Conservation (phyloP, 2,329 filamentous ascomycete species). For the Phialophora verrucosa region DNA sequence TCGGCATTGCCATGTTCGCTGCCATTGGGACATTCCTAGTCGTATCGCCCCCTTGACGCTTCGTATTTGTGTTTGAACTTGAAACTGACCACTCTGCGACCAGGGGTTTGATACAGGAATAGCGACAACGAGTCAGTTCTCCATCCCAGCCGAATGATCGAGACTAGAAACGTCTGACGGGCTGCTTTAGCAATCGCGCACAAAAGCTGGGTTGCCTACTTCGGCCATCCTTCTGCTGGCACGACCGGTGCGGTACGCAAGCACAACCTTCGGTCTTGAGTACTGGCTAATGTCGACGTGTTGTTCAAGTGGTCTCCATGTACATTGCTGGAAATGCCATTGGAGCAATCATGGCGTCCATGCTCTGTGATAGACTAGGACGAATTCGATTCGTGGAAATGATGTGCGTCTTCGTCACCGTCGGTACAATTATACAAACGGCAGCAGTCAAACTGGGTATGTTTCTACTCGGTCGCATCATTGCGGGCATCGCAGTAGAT, state of each 20-base stretch:
- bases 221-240: slow-evolving; percentile 60
- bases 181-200: slow-evolving; percentile 58
- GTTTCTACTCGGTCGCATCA: slow-evolving; percentile 73
- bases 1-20: slow-evolving; percentile 52
- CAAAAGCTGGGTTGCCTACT: slow-evolving; percentile 65
- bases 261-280: not conserved
- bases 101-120: slow-evolving; percentile 67
- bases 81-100: not conserved
- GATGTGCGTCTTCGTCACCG: slow-evolving; percentile 72
- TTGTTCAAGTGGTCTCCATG: slow-evolving; percentile 56
- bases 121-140: slow-evolving; percentile 57
- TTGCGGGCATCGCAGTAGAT: slow-evolving; percentile 72
- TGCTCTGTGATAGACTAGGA: slow-evolving; percentile 60
- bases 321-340: slow-evolving; percentile 66
- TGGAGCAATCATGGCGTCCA: slow-evolving; percentile 60
- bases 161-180: slow-evolving; percentile 7
- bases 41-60: slow-evolving; percentile 46
- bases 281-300: slow-evolving; percentile 30
- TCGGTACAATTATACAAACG: slow-evolving; percentile 72
- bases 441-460: slow-evolving; percentile 61
- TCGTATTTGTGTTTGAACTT: not conserved
- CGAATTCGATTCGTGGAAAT: slow-evolving; percentile 55
- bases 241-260: slow-evolving; percentile 59
- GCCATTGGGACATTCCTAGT: slow-evolving; percentile 66
- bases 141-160: slow-evolving; percentile 37